Percentiles rank a stretch among this genome's conserved stretches.
Conservation (phyloP, 176 grass and related monocot genomes). For the Rhynchospora pubera region DNA sequence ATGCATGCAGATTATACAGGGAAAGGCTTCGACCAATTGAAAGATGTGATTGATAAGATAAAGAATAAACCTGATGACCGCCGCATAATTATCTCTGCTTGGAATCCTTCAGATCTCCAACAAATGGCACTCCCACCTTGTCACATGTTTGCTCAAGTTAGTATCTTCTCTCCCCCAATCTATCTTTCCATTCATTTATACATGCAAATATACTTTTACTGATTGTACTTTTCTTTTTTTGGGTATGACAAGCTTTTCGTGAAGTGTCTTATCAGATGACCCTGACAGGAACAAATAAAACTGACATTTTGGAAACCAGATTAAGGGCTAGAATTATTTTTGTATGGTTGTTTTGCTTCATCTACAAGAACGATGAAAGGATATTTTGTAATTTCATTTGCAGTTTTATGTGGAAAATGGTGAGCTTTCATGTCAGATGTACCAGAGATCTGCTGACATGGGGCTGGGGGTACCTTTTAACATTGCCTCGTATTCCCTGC, state of each 20-base stretch:
- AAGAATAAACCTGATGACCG: conserved; percentile 78
- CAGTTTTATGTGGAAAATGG: conserved; percentile 83
- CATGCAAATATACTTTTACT: background rate
- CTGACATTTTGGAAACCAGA: background rate
- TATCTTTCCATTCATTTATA: background rate
- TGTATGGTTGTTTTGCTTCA: background rate
- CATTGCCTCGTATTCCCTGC: conserved; percentile 73
- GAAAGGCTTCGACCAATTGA: conserved; percentile 57
- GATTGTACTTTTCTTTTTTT: background rate
- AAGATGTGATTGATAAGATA: conserved; percentile 76
- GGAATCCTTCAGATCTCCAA: conserved; percentile 74
- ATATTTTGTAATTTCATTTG: conserved; percentile 1
- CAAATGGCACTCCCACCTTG: conserved; percentile 83
- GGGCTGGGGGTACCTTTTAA: conserved; percentile 90
- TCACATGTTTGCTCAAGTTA: conserved; percentile 86
- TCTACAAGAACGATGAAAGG: background rate
- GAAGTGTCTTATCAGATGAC: background rate
- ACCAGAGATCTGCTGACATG: conserved; percentile 88
- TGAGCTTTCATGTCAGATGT: conserved; percentile 93
- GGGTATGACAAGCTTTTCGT: background rate
- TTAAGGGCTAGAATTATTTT: background rate
- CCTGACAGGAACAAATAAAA: background rate
- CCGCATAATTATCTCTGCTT: conserved; percentile 61
- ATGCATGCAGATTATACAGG: conserved; percentile 67
- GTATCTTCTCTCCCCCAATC: background rate